Evolutionary conservation across 805 yeast species (phyloP), one percentile per base, ranked within the genome.

Genomic region (Cyberlindnera bimundalis): DNA sequence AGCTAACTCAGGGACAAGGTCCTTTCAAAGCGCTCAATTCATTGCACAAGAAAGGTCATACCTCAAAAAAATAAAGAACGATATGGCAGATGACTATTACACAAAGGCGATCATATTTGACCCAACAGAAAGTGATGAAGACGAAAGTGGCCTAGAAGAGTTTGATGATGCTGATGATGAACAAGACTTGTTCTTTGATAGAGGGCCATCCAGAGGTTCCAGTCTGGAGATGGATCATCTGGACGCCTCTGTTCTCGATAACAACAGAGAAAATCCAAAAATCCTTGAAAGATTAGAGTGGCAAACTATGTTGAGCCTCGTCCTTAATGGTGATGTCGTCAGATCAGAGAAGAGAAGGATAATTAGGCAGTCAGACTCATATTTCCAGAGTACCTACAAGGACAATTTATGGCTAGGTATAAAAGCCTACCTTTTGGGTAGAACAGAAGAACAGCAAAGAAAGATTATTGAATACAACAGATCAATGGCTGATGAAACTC

Each of bases 281-380:
- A 79, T 82, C 7, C 54, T 79, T 10, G 97, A 89, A 57, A 72
- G 98, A 35, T 67, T 90, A 11, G 96, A 89, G 63, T 93, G 99
- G 99, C 98, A 93, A 62, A 77, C 91, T 0, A 88, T 93, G 96
- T 70, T 93, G 35, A 75, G 85, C 10, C 75, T 89, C 3, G 98
- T 93, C 4, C 73, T 93, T 26, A 91, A 95, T 3, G 98, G 99
- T 51, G 98, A 93, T 61, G 96, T 93, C 39, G 89, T 93, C 16
- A 76, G 83, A 26, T 82, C 91, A 11, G 99, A 93, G 56, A 93
- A 91, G 63, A 81, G 86, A 4, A 81, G 81, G 61, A 71, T 85
- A 40, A 79, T 76, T 13, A 75, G 73, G 38, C 79, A 71, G 42
- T 59, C 53, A 44, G 82, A 78, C 48, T 60, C 71, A 39, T 66